phyloP scores from a whole-genome alignment of 331 rosid species.

The Dryas integrifolia region DNA sequence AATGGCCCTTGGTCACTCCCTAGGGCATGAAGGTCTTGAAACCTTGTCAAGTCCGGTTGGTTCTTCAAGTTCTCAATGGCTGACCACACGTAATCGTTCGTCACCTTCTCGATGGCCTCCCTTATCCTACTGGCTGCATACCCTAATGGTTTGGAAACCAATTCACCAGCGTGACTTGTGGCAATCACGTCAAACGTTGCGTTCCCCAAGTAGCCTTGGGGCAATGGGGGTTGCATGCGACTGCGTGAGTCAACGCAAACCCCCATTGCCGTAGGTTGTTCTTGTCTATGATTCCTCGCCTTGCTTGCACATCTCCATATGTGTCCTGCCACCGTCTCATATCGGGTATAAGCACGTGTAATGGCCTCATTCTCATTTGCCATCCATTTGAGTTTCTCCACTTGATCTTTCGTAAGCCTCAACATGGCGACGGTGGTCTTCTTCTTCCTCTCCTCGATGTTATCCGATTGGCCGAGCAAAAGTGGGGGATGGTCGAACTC shows the following conservation, averaged over 20 bases:
- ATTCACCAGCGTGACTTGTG: constrained; percentile 38
- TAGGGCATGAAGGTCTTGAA: constrained; percentile 42
- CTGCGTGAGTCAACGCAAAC: constrained; percentile 43
- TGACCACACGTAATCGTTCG: constrained; percentile 34
- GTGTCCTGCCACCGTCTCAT: constrained; percentile 42
- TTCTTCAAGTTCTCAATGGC: constrained; percentile 44
- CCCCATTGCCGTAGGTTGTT: constrained; percentile 45
- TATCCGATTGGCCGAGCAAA: constrained; percentile 16
- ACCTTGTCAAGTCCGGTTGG: constrained; percentile 38
- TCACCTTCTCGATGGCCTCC: constrained; percentile 51
- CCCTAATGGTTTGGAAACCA: constrained; percentile 47
- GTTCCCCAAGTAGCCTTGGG: constrained; percentile 52
- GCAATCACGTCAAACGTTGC: constrained; percentile 49
- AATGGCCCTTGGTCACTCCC: constrained; percentile 36
- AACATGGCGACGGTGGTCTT: constrained; percentile 34
- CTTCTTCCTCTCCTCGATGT: constrained; percentile 41
- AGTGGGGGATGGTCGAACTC: constrained; percentile 27
- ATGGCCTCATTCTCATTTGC: constrained; percentile 32
- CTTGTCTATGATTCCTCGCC: constrained; percentile 37
- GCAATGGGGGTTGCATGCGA: constrained; percentile 48
- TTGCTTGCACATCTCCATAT: constrained; percentile 59
- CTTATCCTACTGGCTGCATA: constrained; percentile 48
- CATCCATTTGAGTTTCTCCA: constrained; percentile 12
- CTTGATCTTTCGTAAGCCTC: constrained; percentile 27
- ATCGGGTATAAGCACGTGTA: constrained; percentile 11